These are phyloP conservation scores for Spinellus fusiger DNA, from an alignment of 192 early-diverging fungal genomes.

Conservation along the genomic window DNA sequence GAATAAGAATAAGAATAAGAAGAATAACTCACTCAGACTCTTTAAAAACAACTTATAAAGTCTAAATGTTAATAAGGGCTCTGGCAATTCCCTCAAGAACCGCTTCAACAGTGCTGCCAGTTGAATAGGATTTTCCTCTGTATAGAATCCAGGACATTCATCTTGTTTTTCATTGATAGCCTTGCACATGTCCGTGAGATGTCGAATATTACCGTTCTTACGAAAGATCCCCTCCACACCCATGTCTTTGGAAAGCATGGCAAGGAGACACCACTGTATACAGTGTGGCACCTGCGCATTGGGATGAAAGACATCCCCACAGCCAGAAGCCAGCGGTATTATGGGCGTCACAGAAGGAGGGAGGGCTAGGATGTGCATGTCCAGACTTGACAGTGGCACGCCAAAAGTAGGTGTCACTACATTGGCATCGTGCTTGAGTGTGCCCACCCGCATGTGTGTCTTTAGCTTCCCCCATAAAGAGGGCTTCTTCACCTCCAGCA, in stretches of 20 bases:
- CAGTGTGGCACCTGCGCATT: constrained; percentile 76
- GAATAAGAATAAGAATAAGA: not conserved
- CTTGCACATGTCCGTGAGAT: constrained; percentile 81
- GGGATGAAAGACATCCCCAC: constrained; percentile 42
- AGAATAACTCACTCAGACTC: constrained; percentile 50
- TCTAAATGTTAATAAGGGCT: constrained; percentile 88
- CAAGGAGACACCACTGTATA: constrained; percentile 71
- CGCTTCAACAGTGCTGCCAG: constrained; percentile 94
- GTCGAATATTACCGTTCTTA: constrained; percentile 96
- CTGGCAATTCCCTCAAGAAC: constrained; percentile 95
- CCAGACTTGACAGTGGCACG: constrained; percentile 1
- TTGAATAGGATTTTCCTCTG: constrained; percentile 71
- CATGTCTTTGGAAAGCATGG: constrained; percentile 53
- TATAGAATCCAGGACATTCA: constrained; percentile 17
- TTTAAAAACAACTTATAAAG: constrained; percentile 81
- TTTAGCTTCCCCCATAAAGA: constrained; percentile 17
- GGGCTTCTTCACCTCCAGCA: constrained; percentile 5
- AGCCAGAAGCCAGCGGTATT: not conserved
- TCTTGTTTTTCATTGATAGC: constrained; percentile 58
- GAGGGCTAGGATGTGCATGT: not conserved
- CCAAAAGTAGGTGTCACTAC: not conserved
- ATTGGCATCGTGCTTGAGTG: not conserved
- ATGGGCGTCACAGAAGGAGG: too few relatives aligned
- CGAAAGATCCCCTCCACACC: constrained; percentile 92
- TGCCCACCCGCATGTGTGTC: not conserved